A percentile compares a stretch with the other conserved stretches of the same genome.
Conservation (phyloP, 139 green algal genomes). For the Volvox africanus region DNA sequence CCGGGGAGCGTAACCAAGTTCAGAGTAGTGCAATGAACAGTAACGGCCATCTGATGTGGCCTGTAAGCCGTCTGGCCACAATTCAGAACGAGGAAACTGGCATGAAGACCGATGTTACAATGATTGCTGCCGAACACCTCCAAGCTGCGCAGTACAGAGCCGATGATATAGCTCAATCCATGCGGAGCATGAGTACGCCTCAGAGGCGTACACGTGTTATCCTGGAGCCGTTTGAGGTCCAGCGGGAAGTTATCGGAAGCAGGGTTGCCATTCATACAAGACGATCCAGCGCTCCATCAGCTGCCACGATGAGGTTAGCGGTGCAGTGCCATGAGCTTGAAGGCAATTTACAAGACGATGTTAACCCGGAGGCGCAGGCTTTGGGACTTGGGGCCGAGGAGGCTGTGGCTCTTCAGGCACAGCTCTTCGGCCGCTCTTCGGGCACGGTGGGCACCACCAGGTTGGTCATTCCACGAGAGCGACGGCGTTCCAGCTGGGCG, state of each 20-base stretch:
- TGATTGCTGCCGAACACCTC: not conserved
- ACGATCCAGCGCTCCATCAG: not conserved
- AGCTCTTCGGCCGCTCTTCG: not conserved
- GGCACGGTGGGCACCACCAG: not conserved
- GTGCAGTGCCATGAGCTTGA: not conserved
- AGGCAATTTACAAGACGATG: not conserved
- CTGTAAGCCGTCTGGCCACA: not conserved
- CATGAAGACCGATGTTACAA: not conserved
- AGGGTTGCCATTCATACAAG: not conserved
- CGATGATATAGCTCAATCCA: too few relatives aligned
- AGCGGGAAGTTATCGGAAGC: too few relatives aligned
- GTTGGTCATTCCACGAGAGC: not conserved
- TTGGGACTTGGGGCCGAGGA: not conserved
- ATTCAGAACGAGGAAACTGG: not conserved
- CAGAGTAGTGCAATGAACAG: not conserved
- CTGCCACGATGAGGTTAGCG: not conserved
- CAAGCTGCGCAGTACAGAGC: not conserved
- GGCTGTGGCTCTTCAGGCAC: too few relatives aligned
- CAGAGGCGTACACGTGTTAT: too few relatives aligned
- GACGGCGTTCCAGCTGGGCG: constrained; percentile 18
- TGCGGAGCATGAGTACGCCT: too few relatives aligned
- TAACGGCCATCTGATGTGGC: not conserved
- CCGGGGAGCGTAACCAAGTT: too few relatives aligned
- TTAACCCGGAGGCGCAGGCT: not conserved
- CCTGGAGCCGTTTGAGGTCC: too few relatives aligned